phyloP scores from a whole-genome alignment of 768 basidiomycete species.

The Suillus cothurnatus region DNA sequence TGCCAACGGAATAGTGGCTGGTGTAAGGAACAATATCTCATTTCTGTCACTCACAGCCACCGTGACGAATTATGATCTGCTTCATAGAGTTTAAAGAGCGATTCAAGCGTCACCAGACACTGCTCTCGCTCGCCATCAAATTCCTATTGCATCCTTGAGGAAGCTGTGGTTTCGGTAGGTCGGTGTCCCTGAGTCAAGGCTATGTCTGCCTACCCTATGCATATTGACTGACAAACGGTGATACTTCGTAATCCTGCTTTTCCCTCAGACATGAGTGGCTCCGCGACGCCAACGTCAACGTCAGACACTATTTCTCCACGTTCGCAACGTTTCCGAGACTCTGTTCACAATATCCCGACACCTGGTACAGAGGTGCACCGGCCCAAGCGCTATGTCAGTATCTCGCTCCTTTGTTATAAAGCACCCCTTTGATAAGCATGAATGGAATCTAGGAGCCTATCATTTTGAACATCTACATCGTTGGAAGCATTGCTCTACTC shows the following conservation, averaged over 20 bases:
- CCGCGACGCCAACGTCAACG: too few species aligned
- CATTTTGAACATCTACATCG: constrained; percentile 40
- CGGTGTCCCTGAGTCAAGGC: too few species aligned
- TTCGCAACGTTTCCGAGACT: constrained; percentile 44
- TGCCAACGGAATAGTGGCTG: background rate
- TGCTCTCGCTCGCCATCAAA: background rate
- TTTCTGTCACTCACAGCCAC: background rate
- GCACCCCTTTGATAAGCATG: background rate
- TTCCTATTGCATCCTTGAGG: background rate
- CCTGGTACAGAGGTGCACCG: constrained; percentile 35
- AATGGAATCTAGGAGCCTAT: constrained; percentile 28
- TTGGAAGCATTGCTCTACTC: constrained; percentile 40
- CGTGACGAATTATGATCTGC: background rate
- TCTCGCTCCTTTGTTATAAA: background rate
- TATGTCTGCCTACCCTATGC: too few species aligned
- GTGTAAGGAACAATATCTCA: background rate
- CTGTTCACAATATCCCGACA: constrained; percentile 52
- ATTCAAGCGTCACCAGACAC: background rate
- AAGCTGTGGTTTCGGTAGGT: too few species aligned
- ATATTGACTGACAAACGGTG: too few species aligned
- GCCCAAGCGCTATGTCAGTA: constrained; percentile 47
- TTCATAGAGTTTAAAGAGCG: background rate
- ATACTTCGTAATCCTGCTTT: too few species aligned
- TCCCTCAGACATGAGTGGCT: too few species aligned
- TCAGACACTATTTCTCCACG: background rate